Percentiles rank a stretch among this genome's conserved stretches.
Evolutionary conservation across 345 rosid genomes (phyloP).

Genomic region (Salix arbutifolia): DNA sequence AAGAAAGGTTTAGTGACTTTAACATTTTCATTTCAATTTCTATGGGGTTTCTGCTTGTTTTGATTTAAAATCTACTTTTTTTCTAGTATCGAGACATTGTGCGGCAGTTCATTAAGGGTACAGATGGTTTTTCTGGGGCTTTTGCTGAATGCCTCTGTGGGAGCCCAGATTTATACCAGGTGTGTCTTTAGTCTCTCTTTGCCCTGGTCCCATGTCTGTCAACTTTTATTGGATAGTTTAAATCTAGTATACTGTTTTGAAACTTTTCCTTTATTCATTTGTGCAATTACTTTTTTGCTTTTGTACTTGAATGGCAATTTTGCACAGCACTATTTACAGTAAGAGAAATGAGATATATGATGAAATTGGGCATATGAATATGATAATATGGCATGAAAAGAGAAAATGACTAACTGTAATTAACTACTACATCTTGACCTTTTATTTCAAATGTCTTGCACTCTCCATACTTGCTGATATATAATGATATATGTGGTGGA

Average conservation of each 20-base stretch:
- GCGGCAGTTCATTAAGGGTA: constrained; percentile 94
- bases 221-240: not conserved
- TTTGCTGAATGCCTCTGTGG: constrained; percentile 98
- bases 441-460: not conserved
- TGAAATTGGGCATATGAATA: not conserved
- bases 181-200: constrained; percentile 14
- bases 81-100: constrained; percentile 88
- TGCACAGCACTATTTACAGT: not conserved
- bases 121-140: constrained; percentile 89
- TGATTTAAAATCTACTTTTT: constrained; percentile 6
- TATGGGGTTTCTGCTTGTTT: not conserved
- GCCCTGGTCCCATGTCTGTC: not conserved
- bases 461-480: not conserved
- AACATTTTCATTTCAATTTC: not conserved
- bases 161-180: constrained; percentile 92
- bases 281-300: not conserved
- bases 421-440: not conserved
- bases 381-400: not conserved
- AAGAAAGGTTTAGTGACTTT: not conserved
- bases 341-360: not conserved
- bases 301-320: not conserved
- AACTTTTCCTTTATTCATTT: not conserved
- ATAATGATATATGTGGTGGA: not conserved
- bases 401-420: not conserved
- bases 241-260: not conserved